Conservation (phyloP, 352 stramenopile species). For the Globisporangium paroecandrum region DNA sequence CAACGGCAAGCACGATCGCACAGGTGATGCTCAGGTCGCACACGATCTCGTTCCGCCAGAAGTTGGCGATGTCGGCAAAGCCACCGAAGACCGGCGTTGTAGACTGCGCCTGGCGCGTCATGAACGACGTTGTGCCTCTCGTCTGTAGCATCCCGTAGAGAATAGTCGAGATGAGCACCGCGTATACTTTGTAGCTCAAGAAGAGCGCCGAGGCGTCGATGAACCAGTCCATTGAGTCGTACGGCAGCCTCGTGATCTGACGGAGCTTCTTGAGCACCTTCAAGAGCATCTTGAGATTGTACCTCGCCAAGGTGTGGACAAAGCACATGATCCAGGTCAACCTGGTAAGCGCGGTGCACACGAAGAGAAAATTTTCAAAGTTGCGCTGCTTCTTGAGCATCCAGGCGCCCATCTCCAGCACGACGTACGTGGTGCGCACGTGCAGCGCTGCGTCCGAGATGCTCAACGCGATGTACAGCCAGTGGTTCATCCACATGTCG, state of each 20-base stretch:
- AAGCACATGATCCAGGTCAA: constrained; percentile 58
- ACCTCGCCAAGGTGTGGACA: constrained; percentile 29
- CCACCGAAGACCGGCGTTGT: constrained; percentile 39
- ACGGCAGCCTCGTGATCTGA: neutral
- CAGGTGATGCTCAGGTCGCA: constrained; percentile 41
- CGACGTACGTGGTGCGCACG: constrained; percentile 40
- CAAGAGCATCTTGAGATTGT: constrained; percentile 26
- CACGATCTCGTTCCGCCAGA: constrained; percentile 54
- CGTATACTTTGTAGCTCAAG: constrained; percentile 55
- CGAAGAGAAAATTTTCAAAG: constrained; percentile 52
- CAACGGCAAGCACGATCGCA: constrained; percentile 25
- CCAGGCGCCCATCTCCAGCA: constrained; percentile 41
- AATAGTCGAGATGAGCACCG: constrained; percentile 34
- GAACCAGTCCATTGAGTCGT: constrained; percentile 35
- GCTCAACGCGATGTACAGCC: constrained; percentile 59
- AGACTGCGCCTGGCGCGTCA: constrained; percentile 27
- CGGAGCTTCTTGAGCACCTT: constrained; percentile 22
- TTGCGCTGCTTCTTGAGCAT: constrained; percentile 45
- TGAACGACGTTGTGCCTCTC: constrained; percentile 36
- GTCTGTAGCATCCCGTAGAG: constrained; percentile 34
- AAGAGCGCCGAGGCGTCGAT: constrained; percentile 44
- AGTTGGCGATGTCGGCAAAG: constrained; percentile 27
- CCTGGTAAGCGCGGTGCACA: constrained; percentile 36
- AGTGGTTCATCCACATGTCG: constrained; percentile 69
- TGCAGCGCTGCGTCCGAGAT: constrained; percentile 41